These are phyloP conservation scores for Penicillium polonicum DNA, from an alignment of 2,329 filamentous ascomycete species.

Conservation along the genomic window DNA sequence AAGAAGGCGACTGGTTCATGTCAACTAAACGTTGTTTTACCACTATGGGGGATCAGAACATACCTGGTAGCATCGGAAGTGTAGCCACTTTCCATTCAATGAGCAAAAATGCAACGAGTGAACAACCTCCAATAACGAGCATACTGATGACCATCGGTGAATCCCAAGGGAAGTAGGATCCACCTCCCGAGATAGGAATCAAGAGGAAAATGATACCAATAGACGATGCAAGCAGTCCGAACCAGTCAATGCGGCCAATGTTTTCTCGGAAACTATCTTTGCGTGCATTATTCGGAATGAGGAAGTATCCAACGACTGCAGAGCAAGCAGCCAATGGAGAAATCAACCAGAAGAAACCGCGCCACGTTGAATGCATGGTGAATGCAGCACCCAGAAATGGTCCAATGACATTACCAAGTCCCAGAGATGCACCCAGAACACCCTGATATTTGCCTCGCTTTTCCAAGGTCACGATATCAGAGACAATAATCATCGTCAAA, in stretches of 20 bases:
- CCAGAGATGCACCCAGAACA: slow-evolving; percentile 47
- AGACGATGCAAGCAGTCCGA: slow-evolving; percentile 56
- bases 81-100: slow-evolving; percentile 56
- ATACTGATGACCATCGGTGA: slow-evolving; percentile 61
- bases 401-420: slow-evolving; percentile 48
- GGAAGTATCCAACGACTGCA: slow-evolving; percentile 49
- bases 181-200: slow-evolving; percentile 63
- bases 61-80: slow-evolving; percentile 59
- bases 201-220: slow-evolving; percentile 59
- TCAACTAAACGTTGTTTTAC: slow-evolving; percentile 7
- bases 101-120: slow-evolving; percentile 51
- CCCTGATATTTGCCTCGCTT: slow-evolving; percentile 58
- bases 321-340: slow-evolving; percentile 52
- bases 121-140: slow-evolving; percentile 52
- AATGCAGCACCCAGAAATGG: slow-evolving; percentile 51
- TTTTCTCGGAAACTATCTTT: slow-evolving; percentile 50
- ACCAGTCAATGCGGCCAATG: slow-evolving; percentile 58
- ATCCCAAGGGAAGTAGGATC: slow-evolving; percentile 56
- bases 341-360: slow-evolving; percentile 52
- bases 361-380: slow-evolving; percentile 45
- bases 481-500: slow-evolving; percentile 61
- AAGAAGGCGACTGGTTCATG: slow-evolving; percentile 48
- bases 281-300: slow-evolving; percentile 54
- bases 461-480: slow-evolving; percentile 59
- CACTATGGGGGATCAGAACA: slow-evolving; percentile 1